These are phyloP conservation scores for Wallemia ichthyophaga DNA, from an alignment of 1,284 basidiomycete species.

Conservation along the genomic window DNA sequence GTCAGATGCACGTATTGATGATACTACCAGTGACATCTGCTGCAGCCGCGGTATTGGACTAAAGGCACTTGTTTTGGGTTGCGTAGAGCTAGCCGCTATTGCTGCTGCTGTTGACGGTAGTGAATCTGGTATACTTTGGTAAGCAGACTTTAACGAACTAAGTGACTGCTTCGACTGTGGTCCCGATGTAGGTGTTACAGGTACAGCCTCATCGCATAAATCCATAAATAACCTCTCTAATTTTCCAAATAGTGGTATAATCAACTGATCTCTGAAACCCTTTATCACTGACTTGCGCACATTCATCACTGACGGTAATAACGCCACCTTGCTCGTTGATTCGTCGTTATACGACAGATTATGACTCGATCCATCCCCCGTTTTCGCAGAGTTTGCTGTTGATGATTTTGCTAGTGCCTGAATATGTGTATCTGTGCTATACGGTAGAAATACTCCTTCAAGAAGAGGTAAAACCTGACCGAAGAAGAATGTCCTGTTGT, in stretches of 20 bases:
- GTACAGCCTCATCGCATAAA: background rate
- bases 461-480: background rate
- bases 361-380: background rate
- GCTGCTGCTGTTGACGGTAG: background rate
- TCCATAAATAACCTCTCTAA: background rate
- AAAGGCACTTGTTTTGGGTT: background rate
- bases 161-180: background rate
- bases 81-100: background rate
- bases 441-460: background rate
- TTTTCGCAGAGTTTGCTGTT: background rate
- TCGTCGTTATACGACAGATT: background rate
- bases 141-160: background rate
- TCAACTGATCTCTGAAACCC: background rate
- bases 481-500: background rate
- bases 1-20: background rate
- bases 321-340: too few relatives aligned
- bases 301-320: background rate
- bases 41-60: background rate
- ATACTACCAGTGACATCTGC: background rate
- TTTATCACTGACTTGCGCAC: background rate
- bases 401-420: background rate
- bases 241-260: background rate
- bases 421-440: background rate
- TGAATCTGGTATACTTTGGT: background rate
- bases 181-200: background rate